Base-by-base conservation (phyloP, 163 green algal species). In the Scenedesmus sp. region DNA sequence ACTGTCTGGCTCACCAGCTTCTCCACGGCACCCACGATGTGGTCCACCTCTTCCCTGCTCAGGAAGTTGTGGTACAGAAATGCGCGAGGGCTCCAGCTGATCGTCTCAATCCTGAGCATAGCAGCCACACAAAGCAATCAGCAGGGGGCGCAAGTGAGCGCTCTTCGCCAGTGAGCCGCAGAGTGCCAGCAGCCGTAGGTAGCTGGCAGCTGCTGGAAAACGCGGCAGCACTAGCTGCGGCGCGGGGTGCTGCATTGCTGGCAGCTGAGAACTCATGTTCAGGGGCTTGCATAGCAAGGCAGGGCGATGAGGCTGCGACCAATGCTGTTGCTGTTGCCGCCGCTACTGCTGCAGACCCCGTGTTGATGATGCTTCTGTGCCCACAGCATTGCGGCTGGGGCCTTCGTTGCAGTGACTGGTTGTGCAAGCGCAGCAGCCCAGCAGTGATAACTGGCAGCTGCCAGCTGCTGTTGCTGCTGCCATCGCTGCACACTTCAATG, bases 1-100 rank as follows among this genome's bases (percentile, higher is more conserved):
- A 16, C 42, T 46, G 65, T 18, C 61, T 4, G 40, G 30, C 82
- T 40, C 46, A 95, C 93, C 91, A 84, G 59, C 59, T 93, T 81
- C 22, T 86, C 86, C 4, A 89, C 91, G 0, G 95, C 79, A 0
- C 46, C 42, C 6, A 95, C 86, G 3, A 96, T 85, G 87, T 96
- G 93, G 65, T 96, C 91, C 7, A 84, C 90, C 86, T 96, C 94
- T 0, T 87, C 93, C 24, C 86, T 6, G 4, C 73, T 91, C 7
- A 96, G 30, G 61, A 96, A 96, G 59, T 95, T 95, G 70, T 96
- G 94, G 85, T 93, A 94, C 4, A 96, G 26, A 79, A 95, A 96
- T 1, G 94, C 92, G 22, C 93, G 86, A 0, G 94, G 94, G 40
- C 30, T 84, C 93, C 94, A 96, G 30, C 81, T 92, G 56, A 95